phyloP scores from a whole-genome alignment of 202 grass and related monocot genomes.

The Tripidium arundinaceum region DNA sequence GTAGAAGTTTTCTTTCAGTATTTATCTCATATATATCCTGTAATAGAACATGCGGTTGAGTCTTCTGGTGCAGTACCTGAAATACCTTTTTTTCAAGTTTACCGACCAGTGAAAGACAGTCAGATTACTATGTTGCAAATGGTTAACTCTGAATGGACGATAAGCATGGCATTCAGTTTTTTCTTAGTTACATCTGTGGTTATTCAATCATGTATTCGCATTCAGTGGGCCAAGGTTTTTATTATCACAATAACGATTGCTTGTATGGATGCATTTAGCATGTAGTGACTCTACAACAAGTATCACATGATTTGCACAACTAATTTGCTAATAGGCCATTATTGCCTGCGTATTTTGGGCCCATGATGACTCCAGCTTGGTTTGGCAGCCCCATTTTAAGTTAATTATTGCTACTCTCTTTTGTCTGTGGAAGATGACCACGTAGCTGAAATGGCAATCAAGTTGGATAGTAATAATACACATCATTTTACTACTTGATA shows the following conservation, averaged over 20 bases:
- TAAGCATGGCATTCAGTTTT: not conserved
- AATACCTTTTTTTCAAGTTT: not conserved
- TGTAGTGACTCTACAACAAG: slow-evolving; percentile 14
- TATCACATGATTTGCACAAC: slow-evolving; percentile 6
- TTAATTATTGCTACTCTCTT: not conserved
- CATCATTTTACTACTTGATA: slow-evolving; percentile 4
- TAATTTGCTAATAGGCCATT: slow-evolving; percentile 19
- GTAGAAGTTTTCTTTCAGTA: not conserved
- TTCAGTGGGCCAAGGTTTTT: not conserved
- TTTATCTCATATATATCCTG: slow-evolving; percentile 17
- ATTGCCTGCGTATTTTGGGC: slow-evolving; percentile 23
- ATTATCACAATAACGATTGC: not conserved
- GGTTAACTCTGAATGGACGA: slow-evolving; percentile 19
- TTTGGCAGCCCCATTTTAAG: not conserved
- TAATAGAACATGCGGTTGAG: not conserved
- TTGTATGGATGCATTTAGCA: slow-evolving; percentile 18
- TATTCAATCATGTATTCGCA: slow-evolving; percentile 21
- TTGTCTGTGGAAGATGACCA: not conserved
- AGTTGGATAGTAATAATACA: not conserved
- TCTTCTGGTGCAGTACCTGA: slow-evolving; percentile 25
- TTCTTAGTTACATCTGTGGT: not conserved
- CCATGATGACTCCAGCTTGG: slow-evolving; percentile 28
- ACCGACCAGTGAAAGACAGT: not conserved
- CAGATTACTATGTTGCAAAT: not conserved
- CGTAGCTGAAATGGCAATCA: not conserved